Evolutionary conservation across 2,329 filamentous ascomycete genomes (phyloP), one percentile per base, ranked within the genome.

Genomic region (Sclerotinia subarctica): DNA sequence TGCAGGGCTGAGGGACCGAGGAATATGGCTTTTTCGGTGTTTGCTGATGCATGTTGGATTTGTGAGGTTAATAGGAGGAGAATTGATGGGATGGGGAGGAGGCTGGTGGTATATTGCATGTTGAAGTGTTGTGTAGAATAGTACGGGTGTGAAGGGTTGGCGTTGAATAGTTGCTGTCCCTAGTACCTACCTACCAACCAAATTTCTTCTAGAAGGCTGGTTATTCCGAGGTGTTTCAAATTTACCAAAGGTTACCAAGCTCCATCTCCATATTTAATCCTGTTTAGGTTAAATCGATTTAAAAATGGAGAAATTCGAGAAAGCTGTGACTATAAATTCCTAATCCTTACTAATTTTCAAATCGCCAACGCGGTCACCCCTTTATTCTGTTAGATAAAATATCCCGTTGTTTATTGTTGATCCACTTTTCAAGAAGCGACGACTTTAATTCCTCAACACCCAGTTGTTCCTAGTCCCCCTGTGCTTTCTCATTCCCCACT

Each of bases 1-100:
- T 82, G 78, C 74, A 86, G 78, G 44, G 82, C 78, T 44, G 81
- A 77, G 15, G 94, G 93, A 29, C 87, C 93, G 47, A 90, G 82
- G 81, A 99, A 98, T 75, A 98, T 92, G 73, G 86, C 84, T 80
- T 99, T 99, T 78, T 98, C 95, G 67, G 91, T 90, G 78, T 99
- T 98, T 78, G 90, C 93, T 73, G 78, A 75, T 70, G 76, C 78
- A 54, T 72, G 57, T 8, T 46, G 64, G 35, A 67, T 47, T 11
- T 73, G 69, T 3, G 70, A 52, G 49, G 72, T 59, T 54, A 75
- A 42, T 54, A 73, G 35, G 72, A 72, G 44, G 53, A 72, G 26
- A 42, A 67, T 51, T 58, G 68, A 63, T 63, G 68, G 68, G 69
- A 73, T 69, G 3, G 19, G 64, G 62, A 46, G 24, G 11, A 29